Percentiles rank a stretch among this genome's conserved stretches.
These are phyloP conservation scores for Elsinoe arachidis DNA, from an alignment of 2,329 filamentous ascomycete species.

Conservation along the genomic window DNA sequence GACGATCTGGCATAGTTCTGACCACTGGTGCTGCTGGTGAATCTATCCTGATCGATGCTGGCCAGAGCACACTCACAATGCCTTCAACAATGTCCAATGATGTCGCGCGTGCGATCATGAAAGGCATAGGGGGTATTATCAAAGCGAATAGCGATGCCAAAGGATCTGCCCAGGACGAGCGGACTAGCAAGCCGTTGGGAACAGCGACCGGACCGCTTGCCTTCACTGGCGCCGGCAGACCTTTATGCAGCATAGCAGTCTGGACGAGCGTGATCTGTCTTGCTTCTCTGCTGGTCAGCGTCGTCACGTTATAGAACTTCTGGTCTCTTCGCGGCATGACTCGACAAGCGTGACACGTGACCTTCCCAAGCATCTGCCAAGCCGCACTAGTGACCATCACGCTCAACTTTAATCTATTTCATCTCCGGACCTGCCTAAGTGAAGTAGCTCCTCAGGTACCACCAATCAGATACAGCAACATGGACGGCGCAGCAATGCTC, in stretches of 20 bases:
- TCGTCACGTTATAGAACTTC: no score
- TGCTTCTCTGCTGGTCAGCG: no score
- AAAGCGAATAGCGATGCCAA: not conserved
- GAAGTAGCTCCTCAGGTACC: no score
- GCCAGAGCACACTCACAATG: not conserved
- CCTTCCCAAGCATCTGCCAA: not conserved
- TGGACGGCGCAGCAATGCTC: no score
- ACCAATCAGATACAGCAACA: no score
- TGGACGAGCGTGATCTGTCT: no score
- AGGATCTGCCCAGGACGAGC: not conserved
- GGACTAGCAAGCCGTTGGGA: not conserved
- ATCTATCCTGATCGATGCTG: not conserved
- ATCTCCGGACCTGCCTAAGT: not conserved
- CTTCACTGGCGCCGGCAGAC: not conserved
- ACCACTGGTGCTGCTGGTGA: not conserved
- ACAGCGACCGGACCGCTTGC: not conserved
- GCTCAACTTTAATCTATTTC: not conserved
- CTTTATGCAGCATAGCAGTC: no score
- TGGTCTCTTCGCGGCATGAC: no score
- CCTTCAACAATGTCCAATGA: not conserved
- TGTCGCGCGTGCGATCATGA: not conserved
- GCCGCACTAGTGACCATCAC: not conserved
- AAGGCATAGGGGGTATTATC: not conserved
- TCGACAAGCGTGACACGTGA: not conserved
- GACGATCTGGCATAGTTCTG: not conserved